Evolutionary conservation across 2,329 filamentous ascomycete genomes (phyloP).

Genomic region (Geosmithia putterillii): DNA sequence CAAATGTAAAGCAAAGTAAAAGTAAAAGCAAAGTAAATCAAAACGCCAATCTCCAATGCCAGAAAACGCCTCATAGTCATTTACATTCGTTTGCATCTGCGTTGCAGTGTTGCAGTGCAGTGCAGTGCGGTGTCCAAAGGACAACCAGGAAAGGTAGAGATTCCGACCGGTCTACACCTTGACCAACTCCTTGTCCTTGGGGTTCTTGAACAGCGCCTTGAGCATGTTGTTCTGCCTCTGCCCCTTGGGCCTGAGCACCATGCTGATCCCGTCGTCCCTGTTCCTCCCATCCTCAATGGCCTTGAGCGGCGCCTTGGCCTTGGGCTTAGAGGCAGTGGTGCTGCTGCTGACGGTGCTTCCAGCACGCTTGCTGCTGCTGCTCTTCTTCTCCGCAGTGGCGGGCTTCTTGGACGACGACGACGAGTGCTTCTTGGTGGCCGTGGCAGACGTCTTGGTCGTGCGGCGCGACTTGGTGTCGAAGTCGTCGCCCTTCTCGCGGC

Average conservation of each 20-base stretch:
- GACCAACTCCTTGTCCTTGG: slow-evolving; percentile 29
- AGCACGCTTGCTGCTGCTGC: not conserved
- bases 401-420: not conserved
- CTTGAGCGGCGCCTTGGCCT: slow-evolving; percentile 16
- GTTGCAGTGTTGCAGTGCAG: too few relatives aligned
- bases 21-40: not conserved
- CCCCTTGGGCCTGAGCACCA: slow-evolving; percentile 32
- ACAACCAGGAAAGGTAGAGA: not conserved
- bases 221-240: slow-evolving; percentile 41
- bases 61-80: too few relatives aligned
- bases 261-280: slow-evolving; percentile 22
- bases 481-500: slow-evolving; percentile 18
- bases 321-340: too few relatives aligned
- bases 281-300: slow-evolving; percentile 22
- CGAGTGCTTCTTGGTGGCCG: slow-evolving; percentile 6
- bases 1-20: not conserved
- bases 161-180: not conserved
- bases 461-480: slow-evolving; percentile 25
- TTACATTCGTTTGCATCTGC: not conserved
- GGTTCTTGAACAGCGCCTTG: slow-evolving; percentile 45
- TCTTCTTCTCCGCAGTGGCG: not conserved
- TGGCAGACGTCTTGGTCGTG: slow-evolving; percentile 18
- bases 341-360: slow-evolving; percentile 4
- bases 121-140: not conserved
- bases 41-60: not conserved